A percentile compares a stretch with the other conserved stretches of the same genome.
Conservation (phyloP, 2,329 filamentous ascomycete species). For the Aspergillus fructus region DNA sequence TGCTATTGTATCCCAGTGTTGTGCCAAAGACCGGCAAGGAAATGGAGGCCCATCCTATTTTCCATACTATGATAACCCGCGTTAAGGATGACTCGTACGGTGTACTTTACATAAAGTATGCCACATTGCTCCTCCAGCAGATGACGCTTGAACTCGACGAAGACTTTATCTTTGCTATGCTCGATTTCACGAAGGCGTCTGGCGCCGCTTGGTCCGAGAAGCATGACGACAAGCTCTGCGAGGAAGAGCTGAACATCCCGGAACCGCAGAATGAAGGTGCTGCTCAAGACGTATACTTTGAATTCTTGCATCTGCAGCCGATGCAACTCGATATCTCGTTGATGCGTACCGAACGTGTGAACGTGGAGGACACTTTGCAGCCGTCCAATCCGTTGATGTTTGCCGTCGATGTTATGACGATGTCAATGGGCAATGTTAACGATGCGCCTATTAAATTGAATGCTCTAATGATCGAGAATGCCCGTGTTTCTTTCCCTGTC, state of each 20-base stretch:
- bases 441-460: conserved; percentile 94
- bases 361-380: conserved; percentile 90
- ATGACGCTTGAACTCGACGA: conserved; percentile 98
- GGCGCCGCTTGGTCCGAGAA: conserved; percentile 85
- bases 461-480: conserved; percentile 90
- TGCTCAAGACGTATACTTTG: conserved; percentile 96
- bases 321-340: conserved; percentile 98
- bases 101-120: conserved; percentile 97
- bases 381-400: conserved; percentile 96
- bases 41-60: conserved; percentile 91
- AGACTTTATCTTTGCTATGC: conserved; percentile 92
- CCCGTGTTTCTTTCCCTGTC: conserved; percentile 81
- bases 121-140: conserved; percentile 87
- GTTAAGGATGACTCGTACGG: conserved; percentile 99
- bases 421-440: conserved; percentile 99
- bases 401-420: conserved; percentile 96
- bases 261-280: conserved; percentile 82
- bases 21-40: conserved; percentile 96
- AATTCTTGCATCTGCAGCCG: conserved; percentile 92
- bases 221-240: conserved; percentile 81
- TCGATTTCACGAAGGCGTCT: conserved; percentile 92
- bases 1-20: conserved; percentile 94
- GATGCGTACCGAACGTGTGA: conserved; percentile 93
- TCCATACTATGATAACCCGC: conserved; percentile 85
- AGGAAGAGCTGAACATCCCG: conserved; percentile 85